These are phyloP conservation scores for Leishmania guyanensis DNA, from an alignment of 208 protist genomes.

Conservation along the genomic window DNA sequence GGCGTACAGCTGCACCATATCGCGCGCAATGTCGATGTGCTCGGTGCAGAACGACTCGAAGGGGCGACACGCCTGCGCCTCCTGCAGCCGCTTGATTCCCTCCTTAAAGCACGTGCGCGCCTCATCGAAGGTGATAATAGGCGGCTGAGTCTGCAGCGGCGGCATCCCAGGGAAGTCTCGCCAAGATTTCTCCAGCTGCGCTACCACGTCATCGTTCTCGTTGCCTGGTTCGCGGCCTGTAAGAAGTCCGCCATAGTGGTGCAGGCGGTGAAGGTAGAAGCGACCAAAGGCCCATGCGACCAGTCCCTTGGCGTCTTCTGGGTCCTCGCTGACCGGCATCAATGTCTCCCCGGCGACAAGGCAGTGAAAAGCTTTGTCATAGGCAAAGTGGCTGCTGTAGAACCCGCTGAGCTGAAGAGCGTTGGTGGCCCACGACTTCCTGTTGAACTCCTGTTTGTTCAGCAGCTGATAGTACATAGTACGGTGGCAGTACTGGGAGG, in stretches of 20 bases:
- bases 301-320: conserved; percentile 60
- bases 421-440: conserved; percentile 83
- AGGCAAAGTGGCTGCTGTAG: conserved; percentile 72
- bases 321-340: conserved; percentile 60
- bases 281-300: conserved; percentile 78
- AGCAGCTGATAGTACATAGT: conserved; percentile 87
- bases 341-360: conserved; percentile 75
- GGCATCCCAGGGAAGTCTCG: conserved; percentile 71
- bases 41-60: conserved; percentile 86
- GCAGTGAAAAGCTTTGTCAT: conserved; percentile 83
- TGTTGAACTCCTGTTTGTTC: conserved; percentile 76
- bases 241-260: conserved; percentile 55
- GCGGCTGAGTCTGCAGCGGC: conserved; percentile 29
- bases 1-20: conserved; percentile 70
- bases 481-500: conserved; percentile 83
- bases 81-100: conserved; percentile 63
- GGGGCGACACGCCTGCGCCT: conserved; percentile 74
- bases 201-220: conserved; percentile 13
- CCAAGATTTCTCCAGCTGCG: conserved; percentile 50
- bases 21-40: conserved; percentile 78
- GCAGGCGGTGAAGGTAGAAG: conserved; percentile 72
- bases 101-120: conserved; percentile 80
- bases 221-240: conserved; percentile 6
- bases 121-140: conserved; percentile 67
- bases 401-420: conserved; percentile 81